Base-by-base conservation (phyloP, 2,329 filamentous ascomycete genomes). In the Xylaria sp. region DNA sequence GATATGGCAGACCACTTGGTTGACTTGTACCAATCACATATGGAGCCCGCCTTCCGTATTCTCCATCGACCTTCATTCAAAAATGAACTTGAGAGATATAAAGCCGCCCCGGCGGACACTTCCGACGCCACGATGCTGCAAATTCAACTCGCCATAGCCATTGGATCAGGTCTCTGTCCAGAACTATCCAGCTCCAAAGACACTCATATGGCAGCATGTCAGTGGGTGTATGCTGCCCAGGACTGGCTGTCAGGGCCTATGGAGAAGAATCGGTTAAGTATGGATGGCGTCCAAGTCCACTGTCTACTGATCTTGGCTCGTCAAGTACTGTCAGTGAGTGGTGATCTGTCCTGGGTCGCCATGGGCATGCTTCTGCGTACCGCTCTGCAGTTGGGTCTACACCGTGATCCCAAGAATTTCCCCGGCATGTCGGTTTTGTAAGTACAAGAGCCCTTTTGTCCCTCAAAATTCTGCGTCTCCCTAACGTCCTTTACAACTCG, bases 221-320 rank as follows among this genome's bases (percentile, higher is more conserved):
- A 78, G 33, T 91, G 88, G 88, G 78, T 89, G 0, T 86, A 86
- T 64, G 87, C 89, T 69, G 88, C 84, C 0, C 85, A 87, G 54
- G 83, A 82, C 0, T 90, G 86, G 85, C 61, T 86, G 0, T 83
- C 84, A 0, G 82, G 83, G 5, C 88, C 88, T 0, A 79, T 84
- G 2, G 85, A 84, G 73, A 90, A 90, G 68, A 80, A 82, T 0
- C 78, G 82, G 0, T 78, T 90, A 0, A 82, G 79, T 1, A 78
- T 89, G 0, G 82, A 83, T 36, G 82, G 80, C n/a, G 69, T 90
- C 0, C 88, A 90, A 67, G 82, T 77, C 0, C 79, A 80, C 7
- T 75, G 85, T 2, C 75, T 87, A 0, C 79, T 85, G 1, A 69
- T 85, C 3, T 68, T 86, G 1, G 83, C 84, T 74, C 80, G 77